A percentile compares a stretch with the other conserved stretches of the same genome.
phyloP scores from a whole-genome alignment of 2,329 filamentous ascomycete genomes.

The Cercospora citrullina region DNA sequence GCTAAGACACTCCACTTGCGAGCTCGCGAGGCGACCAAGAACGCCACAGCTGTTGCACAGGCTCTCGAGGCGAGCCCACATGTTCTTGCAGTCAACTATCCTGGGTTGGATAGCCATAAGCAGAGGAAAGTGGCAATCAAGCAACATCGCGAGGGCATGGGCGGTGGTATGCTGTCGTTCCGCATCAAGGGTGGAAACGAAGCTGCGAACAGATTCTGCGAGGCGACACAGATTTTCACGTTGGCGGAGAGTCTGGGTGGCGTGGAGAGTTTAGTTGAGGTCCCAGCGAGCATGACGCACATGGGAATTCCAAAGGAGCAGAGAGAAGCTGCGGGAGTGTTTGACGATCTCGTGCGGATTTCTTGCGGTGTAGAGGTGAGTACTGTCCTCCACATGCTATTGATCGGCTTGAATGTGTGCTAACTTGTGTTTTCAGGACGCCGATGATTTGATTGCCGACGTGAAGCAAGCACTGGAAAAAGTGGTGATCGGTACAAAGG shows the following conservation, averaged over 20 bases:
- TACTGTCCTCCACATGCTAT: not conserved
- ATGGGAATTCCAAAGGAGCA: slow-evolving; percentile 88
- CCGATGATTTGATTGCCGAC: slow-evolving; percentile 78
- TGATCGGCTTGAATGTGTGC: not conserved
- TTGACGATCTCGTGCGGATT: slow-evolving; percentile 87
- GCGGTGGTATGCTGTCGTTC: slow-evolving; percentile 97
- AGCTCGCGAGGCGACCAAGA: slow-evolving; percentile 77
- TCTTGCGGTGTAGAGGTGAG: slow-evolving; percentile 80
- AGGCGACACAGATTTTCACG: slow-evolving; percentile 84
- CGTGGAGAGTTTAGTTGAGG: slow-evolving; percentile 86
- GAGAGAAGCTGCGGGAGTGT: slow-evolving; percentile 89
- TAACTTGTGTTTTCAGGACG: slow-evolving; percentile 55
- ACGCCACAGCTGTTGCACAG: slow-evolving; percentile 74
- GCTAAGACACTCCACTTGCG: slow-evolving; percentile 95
- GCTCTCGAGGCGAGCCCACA: slow-evolving; percentile 77
- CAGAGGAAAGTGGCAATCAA: slow-evolving; percentile 81
- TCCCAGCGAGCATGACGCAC: slow-evolving; percentile 96
- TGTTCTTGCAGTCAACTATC: slow-evolving; percentile 92
- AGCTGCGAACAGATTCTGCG: slow-evolving; percentile 90
- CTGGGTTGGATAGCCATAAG: slow-evolving; percentile 82
- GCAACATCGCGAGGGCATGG: slow-evolving; percentile 92
- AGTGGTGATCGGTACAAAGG: slow-evolving; percentile 60
- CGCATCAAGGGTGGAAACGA: slow-evolving; percentile 81
- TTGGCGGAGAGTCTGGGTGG: slow-evolving; percentile 90
- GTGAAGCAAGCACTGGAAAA: slow-evolving; percentile 78